Evolutionary conservation across 2,329 filamentous ascomycete genomes (phyloP).

Genomic region (Pseudomassariella vexata): DNA sequence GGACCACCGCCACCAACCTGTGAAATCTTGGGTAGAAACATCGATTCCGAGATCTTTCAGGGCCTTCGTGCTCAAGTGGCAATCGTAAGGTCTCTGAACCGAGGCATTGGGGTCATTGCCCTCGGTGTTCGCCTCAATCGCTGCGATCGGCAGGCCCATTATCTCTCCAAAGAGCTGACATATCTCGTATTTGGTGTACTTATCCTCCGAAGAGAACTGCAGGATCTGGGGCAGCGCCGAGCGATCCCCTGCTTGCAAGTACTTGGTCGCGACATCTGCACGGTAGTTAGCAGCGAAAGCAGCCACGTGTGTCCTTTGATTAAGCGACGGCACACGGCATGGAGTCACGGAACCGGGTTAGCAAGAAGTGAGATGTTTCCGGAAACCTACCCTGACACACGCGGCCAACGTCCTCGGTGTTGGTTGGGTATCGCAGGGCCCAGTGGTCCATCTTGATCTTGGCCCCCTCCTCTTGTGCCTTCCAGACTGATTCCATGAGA

Average conservation of each 20-base stretch:
- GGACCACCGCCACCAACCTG: conserved; percentile 71
- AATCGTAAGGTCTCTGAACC: conserved; percentile 80
- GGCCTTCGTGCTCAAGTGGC: conserved; percentile 72
- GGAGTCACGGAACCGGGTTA: no score
- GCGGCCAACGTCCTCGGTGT: conserved; percentile 79
- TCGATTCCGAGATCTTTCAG: conserved; percentile 70
- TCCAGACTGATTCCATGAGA: conserved; percentile 71
- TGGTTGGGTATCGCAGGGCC: conserved; percentile 78
- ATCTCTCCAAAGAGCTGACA: conserved; percentile 73
- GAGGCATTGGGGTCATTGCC: conserved; percentile 66
- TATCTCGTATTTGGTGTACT: conserved; percentile 86
- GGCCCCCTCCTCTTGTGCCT: conserved; percentile 57
- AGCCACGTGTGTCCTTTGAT: no score
- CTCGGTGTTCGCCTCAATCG: conserved; percentile 63
- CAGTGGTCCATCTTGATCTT: conserved; percentile 80
- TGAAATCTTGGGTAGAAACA: conserved; percentile 69
- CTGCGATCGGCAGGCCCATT: conserved; percentile 64
- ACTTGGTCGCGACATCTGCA: conserved; percentile 65
- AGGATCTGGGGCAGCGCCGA: conserved; percentile 60
- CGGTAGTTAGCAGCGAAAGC: conserved; percentile 9
- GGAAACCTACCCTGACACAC: conserved; percentile 58
- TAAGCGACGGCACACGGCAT: no score
- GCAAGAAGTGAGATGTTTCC: conserved; percentile 1
- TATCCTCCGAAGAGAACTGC: conserved; percentile 83
- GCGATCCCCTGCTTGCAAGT: conserved; percentile 45